A percentile compares a stretch with the other conserved stretches of the same genome.
Conservation (phyloP, 257 asterid genomes). For the Dorcoceras hygrometricum region DNA sequence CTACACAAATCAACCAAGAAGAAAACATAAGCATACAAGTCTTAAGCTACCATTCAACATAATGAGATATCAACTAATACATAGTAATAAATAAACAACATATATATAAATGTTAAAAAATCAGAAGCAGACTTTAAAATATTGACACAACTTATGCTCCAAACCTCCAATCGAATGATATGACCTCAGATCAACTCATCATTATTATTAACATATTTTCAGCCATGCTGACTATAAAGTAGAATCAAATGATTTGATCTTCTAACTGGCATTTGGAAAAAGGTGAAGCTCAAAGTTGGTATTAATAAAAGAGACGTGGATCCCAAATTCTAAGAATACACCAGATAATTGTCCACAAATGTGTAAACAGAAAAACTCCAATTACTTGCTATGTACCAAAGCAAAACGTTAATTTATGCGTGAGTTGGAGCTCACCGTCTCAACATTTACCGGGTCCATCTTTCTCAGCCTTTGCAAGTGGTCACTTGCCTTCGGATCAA, state of each 20-base stretch:
- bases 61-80: not conserved
- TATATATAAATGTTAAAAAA: not conserved
- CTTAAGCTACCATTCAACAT: not conserved
- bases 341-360: not conserved
- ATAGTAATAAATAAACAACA: no score
- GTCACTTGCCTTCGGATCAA: conserved; percentile 42
- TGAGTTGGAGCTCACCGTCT: conserved; percentile 64
- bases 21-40: not conserved
- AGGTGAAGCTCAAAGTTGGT: not conserved
- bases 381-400: no score
- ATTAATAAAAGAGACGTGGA: not conserved
- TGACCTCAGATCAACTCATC: not conserved
- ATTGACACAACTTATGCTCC: not conserved
- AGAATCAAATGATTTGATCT: no score
- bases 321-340: not conserved
- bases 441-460: conserved; percentile 72
- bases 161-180: not conserved
- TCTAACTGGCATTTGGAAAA: not conserved
- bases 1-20: not conserved
- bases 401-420: not conserved
- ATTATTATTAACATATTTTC: not conserved
- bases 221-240: not conserved
- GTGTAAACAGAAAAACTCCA: not conserved
- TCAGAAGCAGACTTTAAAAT: not conserved
- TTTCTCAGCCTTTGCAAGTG: conserved; percentile 57